Evolutionary conservation across 2,329 filamentous ascomycete genomes (phyloP), one percentile per base, ranked within the genome.

Genomic region (Talaromyces sp.): DNA sequence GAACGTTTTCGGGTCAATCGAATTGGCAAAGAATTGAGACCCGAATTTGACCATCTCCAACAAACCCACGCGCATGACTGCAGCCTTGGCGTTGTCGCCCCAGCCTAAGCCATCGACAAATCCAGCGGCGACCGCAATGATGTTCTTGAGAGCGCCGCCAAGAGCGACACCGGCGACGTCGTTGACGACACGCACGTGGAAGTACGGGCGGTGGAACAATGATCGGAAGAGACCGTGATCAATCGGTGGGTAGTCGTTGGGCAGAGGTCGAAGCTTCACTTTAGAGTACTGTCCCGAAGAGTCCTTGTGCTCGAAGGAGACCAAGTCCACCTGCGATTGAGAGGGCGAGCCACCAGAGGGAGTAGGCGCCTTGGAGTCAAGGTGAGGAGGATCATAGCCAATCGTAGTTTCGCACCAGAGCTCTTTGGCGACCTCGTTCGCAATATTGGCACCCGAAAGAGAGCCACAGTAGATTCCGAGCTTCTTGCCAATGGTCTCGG

Each of bases 1-100:
- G 75, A 99, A 98, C 0, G 95, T 99, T 63, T 85, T 86, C 9
- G 89, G 86, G 67, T 89, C 85, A 28, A 95, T 88, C 0, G 90
- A 91, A 70, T 93, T 85, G 18, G 87, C 86, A 75, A 98, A 99
- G 82, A 98, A 99, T 70, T 89, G 87, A 76, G 93, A 92, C 67
- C 93, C 93, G 69, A 99, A 99, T 73, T 90, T 89, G 71, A 98
- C 92, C 89, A 97, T 96, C 79, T 99, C 95, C 69, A 97, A 84
- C 52, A 99, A 86, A 7, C 95, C 95, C 21, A 98, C 89, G 46
- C 95, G 90, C 92, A 99, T 98, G 65, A 99, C 88, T 52, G 95
- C 95, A n/a, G 95, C 92, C 81, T 99, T 98, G 68, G 93, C 93
- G 70, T 98, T 99, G 81, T 98, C 93, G 72, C 95, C 95, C 93